phyloP scores from a whole-genome alignment of 2,329 filamentous ascomycete species.

The Microsporum audouinii region DNA sequence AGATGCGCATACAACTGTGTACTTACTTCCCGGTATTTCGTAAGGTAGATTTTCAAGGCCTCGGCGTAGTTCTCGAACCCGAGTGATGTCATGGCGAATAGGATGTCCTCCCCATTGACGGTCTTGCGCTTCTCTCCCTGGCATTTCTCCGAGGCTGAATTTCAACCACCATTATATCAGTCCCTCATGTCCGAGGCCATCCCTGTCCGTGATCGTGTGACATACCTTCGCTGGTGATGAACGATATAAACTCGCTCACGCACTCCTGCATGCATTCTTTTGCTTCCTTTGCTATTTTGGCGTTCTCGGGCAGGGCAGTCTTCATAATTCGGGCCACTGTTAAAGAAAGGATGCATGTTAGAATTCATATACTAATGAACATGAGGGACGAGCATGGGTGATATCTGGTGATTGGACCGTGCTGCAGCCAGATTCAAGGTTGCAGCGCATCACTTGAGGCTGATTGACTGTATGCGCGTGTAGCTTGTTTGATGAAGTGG shows the following conservation, averaged over 20 bases:
- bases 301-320: slow-evolving; percentile 89
- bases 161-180: background rate
- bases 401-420: background rate
- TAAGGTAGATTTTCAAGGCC: slow-evolving; percentile 93
- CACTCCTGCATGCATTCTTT: slow-evolving; percentile 99
- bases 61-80: slow-evolving; percentile 99
- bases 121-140: slow-evolving; percentile 99
- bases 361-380: background rate
- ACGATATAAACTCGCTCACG: slow-evolving; percentile 98
- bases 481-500: slow-evolving; percentile 1
- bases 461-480: background rate
- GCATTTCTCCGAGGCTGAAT: slow-evolving; percentile 89
- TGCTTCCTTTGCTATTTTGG: slow-evolving; percentile 97
- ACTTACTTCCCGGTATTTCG: slow-evolving; percentile 94
- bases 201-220: slow-evolving; percentile 13
- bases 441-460: background rate
- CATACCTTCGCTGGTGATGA: slow-evolving; percentile 97
- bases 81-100: slow-evolving; percentile 97
- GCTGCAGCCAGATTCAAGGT: background rate
- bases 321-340: slow-evolving; percentile 99
- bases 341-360: background rate
- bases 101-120: slow-evolving; percentile 94
- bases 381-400: background rate
- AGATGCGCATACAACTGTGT: slow-evolving; percentile 15
- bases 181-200: background rate